Evolutionary conservation across 2,329 filamentous ascomycete genomes (phyloP).

Genomic region (Trichoderma harzianum): DNA sequence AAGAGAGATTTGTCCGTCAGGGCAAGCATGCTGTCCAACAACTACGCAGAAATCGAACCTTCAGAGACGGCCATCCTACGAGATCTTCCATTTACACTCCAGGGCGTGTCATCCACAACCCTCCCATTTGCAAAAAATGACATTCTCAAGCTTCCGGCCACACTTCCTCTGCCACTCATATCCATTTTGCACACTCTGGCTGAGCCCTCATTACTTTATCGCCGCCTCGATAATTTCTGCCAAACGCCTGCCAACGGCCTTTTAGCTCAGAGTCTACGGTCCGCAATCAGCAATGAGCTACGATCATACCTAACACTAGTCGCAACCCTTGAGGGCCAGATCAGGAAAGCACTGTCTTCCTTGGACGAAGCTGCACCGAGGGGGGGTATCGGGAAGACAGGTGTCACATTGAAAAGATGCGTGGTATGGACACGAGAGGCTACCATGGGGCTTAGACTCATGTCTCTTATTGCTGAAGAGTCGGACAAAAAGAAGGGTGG

Average conservation of each 20-base stretch:
- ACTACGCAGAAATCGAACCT: constrained; percentile 56
- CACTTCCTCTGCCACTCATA: constrained; percentile 77
- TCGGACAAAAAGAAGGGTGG: constrained; percentile 80
- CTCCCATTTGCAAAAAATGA: constrained; percentile 69
- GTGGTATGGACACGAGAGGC: constrained; percentile 97
- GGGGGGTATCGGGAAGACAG: constrained; percentile 74
- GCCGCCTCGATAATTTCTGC: constrained; percentile 74
- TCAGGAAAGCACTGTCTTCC: constrained; percentile 73
- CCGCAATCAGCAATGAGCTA: constrained; percentile 80
- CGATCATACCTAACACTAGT: constrained; percentile 87
- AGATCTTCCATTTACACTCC: constrained; percentile 88
- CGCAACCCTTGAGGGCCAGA: constrained; percentile 88
- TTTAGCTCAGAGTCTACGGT: constrained; percentile 86
- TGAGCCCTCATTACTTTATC: constrained; percentile 90
- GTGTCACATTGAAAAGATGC: constrained; percentile 91
- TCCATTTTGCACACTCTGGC: constrained; percentile 85
- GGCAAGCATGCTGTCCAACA: constrained; percentile 55
- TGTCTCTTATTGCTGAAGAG: constrained; percentile 93
- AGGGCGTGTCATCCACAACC: constrained; percentile 85
- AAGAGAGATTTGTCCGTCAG: constrained; percentile 54
- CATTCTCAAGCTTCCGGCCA: constrained; percentile 70
- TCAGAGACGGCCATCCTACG: constrained; percentile 65
- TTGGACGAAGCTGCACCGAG: constrained; percentile 66
- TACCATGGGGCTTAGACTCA: constrained; percentile 88
- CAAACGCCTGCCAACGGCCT: constrained; percentile 77